phyloP scores from a whole-genome alignment of 805 yeast species.

The Yarrowia alimentaria region DNA sequence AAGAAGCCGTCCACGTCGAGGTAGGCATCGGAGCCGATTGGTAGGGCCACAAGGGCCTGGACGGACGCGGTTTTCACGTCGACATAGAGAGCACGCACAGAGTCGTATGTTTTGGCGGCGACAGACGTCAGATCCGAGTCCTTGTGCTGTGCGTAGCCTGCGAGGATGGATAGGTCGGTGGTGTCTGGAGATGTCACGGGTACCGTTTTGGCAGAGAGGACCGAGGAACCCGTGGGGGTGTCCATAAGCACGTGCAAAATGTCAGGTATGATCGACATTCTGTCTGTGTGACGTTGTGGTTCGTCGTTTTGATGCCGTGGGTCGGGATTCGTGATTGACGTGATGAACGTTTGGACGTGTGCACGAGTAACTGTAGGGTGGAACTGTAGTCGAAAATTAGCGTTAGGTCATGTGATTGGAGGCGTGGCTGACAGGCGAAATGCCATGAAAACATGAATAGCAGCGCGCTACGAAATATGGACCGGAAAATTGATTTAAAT shows the following conservation, averaged over 20 bases:
- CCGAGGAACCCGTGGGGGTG: conserved; percentile 2
- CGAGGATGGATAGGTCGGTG: conserved; percentile 10
- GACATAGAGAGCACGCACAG: conserved; percentile 32
- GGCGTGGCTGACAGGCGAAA: background rate
- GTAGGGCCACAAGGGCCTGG: conserved; percentile 31
- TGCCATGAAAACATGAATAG: too few relatives aligned
- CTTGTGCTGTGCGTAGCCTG: conserved; percentile 19
- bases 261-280: conserved; percentile 25
- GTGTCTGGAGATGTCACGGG: conserved; percentile 13
- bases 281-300: background rate
- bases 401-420: conserved; percentile 20
- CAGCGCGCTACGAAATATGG: too few relatives aligned
- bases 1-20: conserved; percentile 38
- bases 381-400: conserved; percentile 4
- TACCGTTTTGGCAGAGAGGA: conserved; percentile 5
- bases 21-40: conserved; percentile 37
- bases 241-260: conserved; percentile 16
- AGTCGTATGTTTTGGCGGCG: conserved; percentile 29
- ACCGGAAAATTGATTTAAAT: too few relatives aligned
- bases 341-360: conserved; percentile 25
- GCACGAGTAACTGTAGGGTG: background rate
- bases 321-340: background rate
- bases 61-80: conserved; percentile 39
- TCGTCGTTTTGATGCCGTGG: background rate
- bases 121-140: conserved; percentile 29